Evolutionary conservation across 805 yeast species (phyloP).

Genomic region (Cyberlindnera galapagoensis): DNA sequence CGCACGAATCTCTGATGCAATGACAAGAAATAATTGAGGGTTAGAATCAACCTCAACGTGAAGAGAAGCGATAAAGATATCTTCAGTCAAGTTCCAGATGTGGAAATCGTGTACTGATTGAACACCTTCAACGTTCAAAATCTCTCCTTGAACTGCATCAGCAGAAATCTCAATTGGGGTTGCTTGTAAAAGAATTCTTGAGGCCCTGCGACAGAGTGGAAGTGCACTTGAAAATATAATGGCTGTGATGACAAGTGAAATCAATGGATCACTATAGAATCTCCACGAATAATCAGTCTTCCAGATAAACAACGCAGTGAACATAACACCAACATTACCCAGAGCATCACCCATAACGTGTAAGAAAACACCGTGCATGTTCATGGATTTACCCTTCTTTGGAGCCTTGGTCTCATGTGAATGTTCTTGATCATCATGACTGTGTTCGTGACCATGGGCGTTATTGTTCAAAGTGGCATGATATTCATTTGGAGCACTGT

Average conservation of each 20-base stretch:
- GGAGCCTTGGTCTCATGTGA: conserved; percentile 7
- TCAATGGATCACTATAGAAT: conserved; percentile 77
- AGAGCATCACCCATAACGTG: conserved; percentile 96
- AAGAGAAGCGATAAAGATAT: conserved; percentile 76
- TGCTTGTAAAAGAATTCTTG: conserved; percentile 86
- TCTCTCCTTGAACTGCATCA: conserved; percentile 62
- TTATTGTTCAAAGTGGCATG: conserved; percentile 8
- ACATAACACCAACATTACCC: conserved; percentile 90
- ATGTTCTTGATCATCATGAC: conserved; percentile 4
- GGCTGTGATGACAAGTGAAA: conserved; percentile 77
- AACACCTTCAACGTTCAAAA: conserved; percentile 63
- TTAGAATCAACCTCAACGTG: conserved; percentile 70
- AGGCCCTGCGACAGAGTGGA: conserved; percentile 81
- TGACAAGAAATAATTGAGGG: conserved; percentile 60
- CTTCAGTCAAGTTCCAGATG: conserved; percentile 92
- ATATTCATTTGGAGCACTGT: conserved; percentile 19
- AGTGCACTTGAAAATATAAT: conserved; percentile 89
- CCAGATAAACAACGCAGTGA: conserved; percentile 90
- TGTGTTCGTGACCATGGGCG: conserved; percentile 9
- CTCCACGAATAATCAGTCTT: conserved; percentile 86
- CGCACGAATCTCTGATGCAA: conserved; percentile 70
- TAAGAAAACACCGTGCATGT: conserved; percentile 94
- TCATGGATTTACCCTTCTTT: conserved; percentile 54
- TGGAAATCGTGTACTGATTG: conserved; percentile 91
- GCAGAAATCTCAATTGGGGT: conserved; percentile 83